Conservation (phyloP, 768 basidiomycete genomes). For the Leccinum sublutescens region DNA sequence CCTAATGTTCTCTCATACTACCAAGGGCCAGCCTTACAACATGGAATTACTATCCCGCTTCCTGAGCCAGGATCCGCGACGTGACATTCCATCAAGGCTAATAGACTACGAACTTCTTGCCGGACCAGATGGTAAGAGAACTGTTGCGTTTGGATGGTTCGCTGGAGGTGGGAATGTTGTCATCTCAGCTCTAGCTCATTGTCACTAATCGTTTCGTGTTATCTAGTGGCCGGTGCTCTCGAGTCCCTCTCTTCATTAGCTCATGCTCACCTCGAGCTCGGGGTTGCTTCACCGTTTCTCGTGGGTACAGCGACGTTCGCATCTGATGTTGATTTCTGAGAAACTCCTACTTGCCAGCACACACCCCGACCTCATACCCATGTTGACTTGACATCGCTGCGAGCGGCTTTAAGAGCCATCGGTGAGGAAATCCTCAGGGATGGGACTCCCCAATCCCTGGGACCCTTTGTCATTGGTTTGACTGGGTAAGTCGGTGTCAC, state of each 20-base stretch:
- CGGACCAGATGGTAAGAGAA: slow-evolving; percentile 60
- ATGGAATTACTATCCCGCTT: slow-evolving; percentile 72
- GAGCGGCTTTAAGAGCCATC: slow-evolving; percentile 51
- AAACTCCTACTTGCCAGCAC: slow-evolving; percentile 36
- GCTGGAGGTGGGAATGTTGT: slow-evolving; percentile 65
- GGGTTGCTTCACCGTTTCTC: slow-evolving; percentile 80
- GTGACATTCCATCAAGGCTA: slow-evolving; percentile 44
- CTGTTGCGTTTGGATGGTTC: slow-evolving; percentile 90
- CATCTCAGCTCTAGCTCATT: not conserved
- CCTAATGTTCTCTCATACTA: slow-evolving; percentile 91
- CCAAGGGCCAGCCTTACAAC: slow-evolving; percentile 86
- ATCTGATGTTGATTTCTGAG: not conserved
- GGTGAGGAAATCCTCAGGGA: slow-evolving; percentile 53
- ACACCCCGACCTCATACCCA: slow-evolving; percentile 81
- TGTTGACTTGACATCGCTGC: slow-evolving; percentile 52
- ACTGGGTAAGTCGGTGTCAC: slow-evolving; percentile 59
- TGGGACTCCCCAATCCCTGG: slow-evolving; percentile 61
- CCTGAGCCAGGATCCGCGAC: slow-evolving; percentile 34
- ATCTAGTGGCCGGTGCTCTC: slow-evolving; percentile 74
- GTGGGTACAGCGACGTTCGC: slow-evolving; percentile 39
- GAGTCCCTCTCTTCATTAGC: slow-evolving; percentile 81
- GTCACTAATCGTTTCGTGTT: slow-evolving; percentile 1
- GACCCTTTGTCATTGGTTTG: slow-evolving; percentile 78
- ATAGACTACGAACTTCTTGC: slow-evolving; percentile 88
- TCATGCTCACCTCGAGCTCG: slow-evolving; percentile 72